Percentiles rank a stretch among this genome's conserved stretches.
Conservation (phyloP, 352 stramenopile genomes). For the Phytopythium ostracodes region DNA sequence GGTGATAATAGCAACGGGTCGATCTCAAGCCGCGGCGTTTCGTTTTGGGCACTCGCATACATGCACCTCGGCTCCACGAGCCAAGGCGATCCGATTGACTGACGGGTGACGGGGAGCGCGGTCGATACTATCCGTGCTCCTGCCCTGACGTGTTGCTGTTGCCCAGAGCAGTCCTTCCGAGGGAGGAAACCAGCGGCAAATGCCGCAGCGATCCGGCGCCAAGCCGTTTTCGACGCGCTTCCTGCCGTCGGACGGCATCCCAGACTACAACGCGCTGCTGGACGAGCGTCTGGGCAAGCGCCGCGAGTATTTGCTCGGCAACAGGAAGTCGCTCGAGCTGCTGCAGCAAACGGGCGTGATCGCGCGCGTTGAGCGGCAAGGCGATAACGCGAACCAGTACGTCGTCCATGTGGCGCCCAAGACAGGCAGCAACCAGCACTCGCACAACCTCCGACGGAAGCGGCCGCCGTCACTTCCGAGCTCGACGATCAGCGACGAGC, state of each 20-base stretch:
- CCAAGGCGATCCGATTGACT: background rate
- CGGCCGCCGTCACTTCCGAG: slow-evolving; percentile 22
- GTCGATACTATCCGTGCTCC: background rate
- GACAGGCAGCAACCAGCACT: slow-evolving; percentile 3
- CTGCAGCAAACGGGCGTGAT: slow-evolving; percentile 68
- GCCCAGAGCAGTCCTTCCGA: background rate
- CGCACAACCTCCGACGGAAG: slow-evolving; percentile 24
- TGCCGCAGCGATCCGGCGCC: slow-evolving; percentile 4
- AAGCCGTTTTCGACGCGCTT: slow-evolving; percentile 58
- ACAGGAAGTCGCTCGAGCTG: slow-evolving; percentile 43
- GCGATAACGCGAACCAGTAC: slow-evolving; percentile 60
- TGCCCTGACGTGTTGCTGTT: background rate
- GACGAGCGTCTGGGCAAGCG: slow-evolving; percentile 56
- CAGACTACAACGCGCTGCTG: slow-evolving; percentile 67
- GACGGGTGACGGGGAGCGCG: background rate
- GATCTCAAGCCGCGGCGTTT: background rate
- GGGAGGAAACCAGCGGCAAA: background rate
- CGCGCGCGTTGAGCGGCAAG: slow-evolving; percentile 38
- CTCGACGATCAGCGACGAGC: background rate
- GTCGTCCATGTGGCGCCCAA: slow-evolving; percentile 62
- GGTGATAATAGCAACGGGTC: background rate
- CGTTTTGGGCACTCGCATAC: background rate
- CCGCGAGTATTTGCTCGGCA: slow-evolving; percentile 63
- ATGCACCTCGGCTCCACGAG: background rate
- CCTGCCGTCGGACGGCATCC: slow-evolving; percentile 58